Evolutionary conservation across 2,329 filamentous ascomycete genomes (phyloP), one percentile per base, ranked within the genome.

Genomic region (Monosporascus sp.): DNA sequence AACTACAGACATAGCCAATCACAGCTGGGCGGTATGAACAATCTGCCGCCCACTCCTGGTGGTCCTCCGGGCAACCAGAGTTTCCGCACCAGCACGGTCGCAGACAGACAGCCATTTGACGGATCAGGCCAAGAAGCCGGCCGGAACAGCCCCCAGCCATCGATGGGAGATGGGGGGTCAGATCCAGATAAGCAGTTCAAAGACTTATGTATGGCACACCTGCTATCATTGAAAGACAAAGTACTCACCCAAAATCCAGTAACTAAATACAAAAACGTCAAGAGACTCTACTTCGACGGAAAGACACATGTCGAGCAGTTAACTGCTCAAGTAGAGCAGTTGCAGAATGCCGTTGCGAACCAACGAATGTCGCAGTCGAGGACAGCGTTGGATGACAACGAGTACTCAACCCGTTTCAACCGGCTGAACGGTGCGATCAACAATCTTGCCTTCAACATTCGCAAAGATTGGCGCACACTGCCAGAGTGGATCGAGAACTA

Each of bases 301-400:
- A 94, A 96, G 68, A 81, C 86, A 17, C 92, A 97, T 72, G 93
- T 97, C 51, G 92, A 97, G 65, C 84, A 88, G 64, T 87, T 96
- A 63, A 88, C 87, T 60, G 81, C 85, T 19, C 92, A 97, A 71
- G 89, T 97, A 24, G 93, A 97, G 70, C 88, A 94, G 64, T 80
- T 99, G 19, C 94, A 99, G 70, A 97, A 99, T 70, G 94, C 91
- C n/a, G 83, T 99, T 51, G 94, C 94, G 54, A 94, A 96, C 71
- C 94, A 97, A 72, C 87, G 93, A 54, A 86, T 99, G 70, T 94
- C 94, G 3, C 88, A 95, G 68, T 97, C 93, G 22, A 88, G 92
- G 56, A 97, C 93, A 1, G 90, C 92, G 2, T 86, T 97, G 51
- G 94, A 99, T 68, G 94, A 99, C 68, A 96, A 85, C 70, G 93